phyloP scores from a whole-genome alignment of 2,329 filamentous ascomycete genomes.

The Nemania abortiva region DNA sequence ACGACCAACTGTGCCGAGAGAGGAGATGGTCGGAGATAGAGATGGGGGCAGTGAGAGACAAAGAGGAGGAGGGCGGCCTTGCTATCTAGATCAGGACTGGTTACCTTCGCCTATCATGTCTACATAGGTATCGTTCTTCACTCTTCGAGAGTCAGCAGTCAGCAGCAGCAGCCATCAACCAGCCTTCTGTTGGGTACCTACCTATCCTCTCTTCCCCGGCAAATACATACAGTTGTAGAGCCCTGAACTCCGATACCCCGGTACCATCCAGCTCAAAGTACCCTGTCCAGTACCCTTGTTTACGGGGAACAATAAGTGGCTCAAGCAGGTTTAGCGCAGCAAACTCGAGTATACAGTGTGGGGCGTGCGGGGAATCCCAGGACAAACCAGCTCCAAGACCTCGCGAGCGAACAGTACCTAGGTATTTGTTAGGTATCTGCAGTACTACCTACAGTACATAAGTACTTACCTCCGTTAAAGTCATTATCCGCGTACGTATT shows the following conservation, averaged over 20 bases:
- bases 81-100: background rate
- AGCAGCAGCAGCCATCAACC: background rate
- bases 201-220: too few species aligned
- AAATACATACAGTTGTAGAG: background rate
- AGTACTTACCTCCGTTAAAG: too few species aligned
- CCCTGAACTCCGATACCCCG: background rate
- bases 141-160: background rate
- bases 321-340: background rate
- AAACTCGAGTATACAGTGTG: background rate
- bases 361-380: slow-evolving; percentile 24
- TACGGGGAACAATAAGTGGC: background rate
- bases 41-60: background rate
- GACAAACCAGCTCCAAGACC: background rate
- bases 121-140: background rate
- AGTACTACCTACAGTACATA: too few species aligned
- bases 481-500: background rate
- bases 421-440: too few species aligned
- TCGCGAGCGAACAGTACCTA: background rate
- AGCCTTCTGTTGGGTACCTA: background rate
- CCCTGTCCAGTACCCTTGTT: background rate
- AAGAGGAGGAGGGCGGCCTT: background rate
- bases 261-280: background rate
- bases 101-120: background rate
- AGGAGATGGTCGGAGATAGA: background rate
- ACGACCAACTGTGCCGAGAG: background rate